A percentile compares a stretch with the other conserved stretches of the same genome.
Evolutionary conservation across 768 basidiomycete species (phyloP).

Genomic region (Mycena sanguinolenta): DNA sequence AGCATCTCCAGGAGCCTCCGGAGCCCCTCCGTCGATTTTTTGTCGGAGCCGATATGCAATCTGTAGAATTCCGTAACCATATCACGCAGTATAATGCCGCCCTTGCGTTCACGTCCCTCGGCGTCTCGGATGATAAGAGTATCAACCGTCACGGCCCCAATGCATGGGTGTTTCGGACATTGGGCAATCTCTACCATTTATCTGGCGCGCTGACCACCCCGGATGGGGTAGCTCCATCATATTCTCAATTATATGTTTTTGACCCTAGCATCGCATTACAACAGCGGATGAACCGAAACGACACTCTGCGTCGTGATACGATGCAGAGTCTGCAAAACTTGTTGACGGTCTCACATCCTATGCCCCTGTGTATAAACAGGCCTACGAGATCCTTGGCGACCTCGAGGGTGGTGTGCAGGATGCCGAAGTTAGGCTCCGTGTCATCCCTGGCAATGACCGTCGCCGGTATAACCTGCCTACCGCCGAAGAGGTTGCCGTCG

Average conservation of each 20-base stretch:
- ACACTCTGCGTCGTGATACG: conserved; percentile 13
- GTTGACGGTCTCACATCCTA: conserved; percentile 28
- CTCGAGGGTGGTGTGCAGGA: conserved; percentile 36
- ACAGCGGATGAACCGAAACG: conserved; percentile 33
- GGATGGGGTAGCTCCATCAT: not conserved
- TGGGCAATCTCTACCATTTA: not conserved
- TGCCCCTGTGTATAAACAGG: conserved; percentile 37
- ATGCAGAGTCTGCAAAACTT: conserved; percentile 34
- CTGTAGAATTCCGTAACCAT: not conserved
- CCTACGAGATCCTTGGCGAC: conserved; percentile 40
- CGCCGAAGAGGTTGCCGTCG: conserved; percentile 28
- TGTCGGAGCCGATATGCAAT: not conserved
- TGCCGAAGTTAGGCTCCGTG: not conserved
- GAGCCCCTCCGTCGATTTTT: not conserved
- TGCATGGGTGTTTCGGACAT: not conserved
- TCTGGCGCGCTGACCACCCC: not conserved
- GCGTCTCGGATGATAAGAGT: not conserved
- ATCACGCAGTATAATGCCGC: not conserved
- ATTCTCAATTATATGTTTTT: not conserved
- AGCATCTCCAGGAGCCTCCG: not conserved
- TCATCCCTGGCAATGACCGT: not conserved
- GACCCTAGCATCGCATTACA: not conserved
- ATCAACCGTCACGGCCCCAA: not conserved
- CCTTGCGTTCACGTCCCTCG: not conserved
- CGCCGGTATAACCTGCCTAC: conserved; percentile 4